These are phyloP conservation scores for Sarcodon aspratus DNA, from an alignment of 768 basidiomycete species.

Conservation along the genomic window DNA sequence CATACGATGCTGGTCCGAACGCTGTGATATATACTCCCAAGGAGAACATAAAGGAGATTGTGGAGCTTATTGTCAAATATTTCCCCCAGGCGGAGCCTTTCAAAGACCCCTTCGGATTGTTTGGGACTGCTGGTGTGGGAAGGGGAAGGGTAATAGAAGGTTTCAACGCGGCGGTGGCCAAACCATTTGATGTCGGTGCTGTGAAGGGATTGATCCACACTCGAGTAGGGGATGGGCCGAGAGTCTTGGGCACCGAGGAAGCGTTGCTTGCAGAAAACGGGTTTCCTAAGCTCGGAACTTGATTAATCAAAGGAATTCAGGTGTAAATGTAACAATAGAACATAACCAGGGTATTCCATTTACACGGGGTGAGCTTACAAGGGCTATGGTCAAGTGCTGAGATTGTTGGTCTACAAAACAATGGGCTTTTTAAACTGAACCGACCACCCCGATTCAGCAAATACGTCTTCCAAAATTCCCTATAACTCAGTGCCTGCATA, in stretches of 20 bases:
- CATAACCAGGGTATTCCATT: too few species aligned
- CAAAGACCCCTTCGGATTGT: constrained; percentile 64
- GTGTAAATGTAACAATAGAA: too few species aligned
- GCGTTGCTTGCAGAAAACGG: constrained; percentile 60
- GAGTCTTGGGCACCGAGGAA: constrained; percentile 51
- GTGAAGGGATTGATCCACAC: constrained; percentile 92
- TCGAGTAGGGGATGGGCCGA: constrained; percentile 83
- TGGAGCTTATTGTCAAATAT: constrained; percentile 64
- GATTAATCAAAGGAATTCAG: too few species aligned
- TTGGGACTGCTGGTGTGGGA: constrained; percentile 27
- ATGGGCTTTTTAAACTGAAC: too few species aligned
- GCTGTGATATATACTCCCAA: constrained; percentile 89
- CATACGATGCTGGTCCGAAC: constrained; percentile 98
- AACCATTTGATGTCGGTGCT: constrained; percentile 59
- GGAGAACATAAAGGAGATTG: constrained; percentile 67
- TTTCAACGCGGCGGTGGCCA: constrained; percentile 73
- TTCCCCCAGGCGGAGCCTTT: constrained; percentile 81
- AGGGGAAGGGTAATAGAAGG: constrained; percentile 48
- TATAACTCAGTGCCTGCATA: too few species aligned
- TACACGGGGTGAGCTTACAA: too few species aligned
- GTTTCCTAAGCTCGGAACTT: constrained; percentile 28
- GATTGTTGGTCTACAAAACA: too few species aligned
- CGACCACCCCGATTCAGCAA: too few species aligned
- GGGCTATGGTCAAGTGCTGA: too few species aligned
- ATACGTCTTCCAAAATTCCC: too few species aligned